Base-by-base conservation (phyloP, 2,329 filamentous ascomycete species). In the Penicillium janthinellum region DNA sequence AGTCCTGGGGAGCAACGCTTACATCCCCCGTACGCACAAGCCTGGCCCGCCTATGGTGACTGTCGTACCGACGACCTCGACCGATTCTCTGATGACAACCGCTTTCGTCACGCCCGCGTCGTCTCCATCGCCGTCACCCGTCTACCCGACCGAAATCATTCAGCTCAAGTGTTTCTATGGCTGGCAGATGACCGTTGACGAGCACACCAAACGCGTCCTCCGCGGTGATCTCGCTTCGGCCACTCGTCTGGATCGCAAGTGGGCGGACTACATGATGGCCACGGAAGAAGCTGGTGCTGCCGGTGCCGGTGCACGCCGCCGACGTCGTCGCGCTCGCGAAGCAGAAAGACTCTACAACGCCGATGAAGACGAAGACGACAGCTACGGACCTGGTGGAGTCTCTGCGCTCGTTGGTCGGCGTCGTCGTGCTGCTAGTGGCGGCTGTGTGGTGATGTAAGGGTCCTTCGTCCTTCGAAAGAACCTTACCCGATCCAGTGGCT, bases 251-350 rank as follows among this genome's bases (percentile, higher is more conserved):
- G 93, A 96, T 80, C 84, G 88, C 64, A 96, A 94, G 74, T 98
- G 94, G 94, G 89, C 90, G 0, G 90, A 96, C 56, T 96, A 92
- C 75, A 97, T 97, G 92, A 91, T 96, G 78, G 88, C 91, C 15
- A 90, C 86, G 53, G 92, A 96, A 75, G 94, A 97, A 73, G 91
- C 90, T 0, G 90, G 89, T 2, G 84, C 85, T 2, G 69, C 71
- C 11, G 78, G 77, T 39, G 82, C 79, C 2, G 91, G 90, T 5
- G 81, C 84, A 2, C 83, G 92, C 56, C 82, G 92, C 55, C 81
- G 93, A 59, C 82, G 92, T 64, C 84, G 92, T 52, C 83, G 93
- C 60, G 91, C 91, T 1, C 84, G 93, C 49, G 91, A 96, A 73
- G 92, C 92, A 5, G 89, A 92, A 71, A 83, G 89, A 72, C 81